Conservation (phyloP, 2,329 filamentous ascomycete species). For the Colletotrichum orchidophilum region DNA sequence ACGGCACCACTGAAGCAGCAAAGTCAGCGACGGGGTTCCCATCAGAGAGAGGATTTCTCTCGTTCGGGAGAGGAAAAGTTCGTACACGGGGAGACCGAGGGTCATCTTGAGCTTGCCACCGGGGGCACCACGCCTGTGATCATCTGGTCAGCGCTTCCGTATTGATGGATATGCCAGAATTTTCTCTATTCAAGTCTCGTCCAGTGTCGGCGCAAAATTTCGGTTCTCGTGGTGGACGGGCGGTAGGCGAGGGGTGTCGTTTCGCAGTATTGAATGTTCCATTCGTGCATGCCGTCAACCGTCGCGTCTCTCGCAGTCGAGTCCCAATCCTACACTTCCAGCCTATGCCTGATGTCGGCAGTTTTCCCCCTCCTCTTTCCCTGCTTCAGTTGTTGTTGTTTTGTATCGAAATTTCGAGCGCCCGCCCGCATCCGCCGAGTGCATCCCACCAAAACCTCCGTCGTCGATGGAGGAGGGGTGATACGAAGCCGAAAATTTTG, state of each 20-base stretch:
- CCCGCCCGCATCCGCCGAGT: constrained; percentile 23
- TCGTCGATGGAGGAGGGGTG: constrained; percentile 34
- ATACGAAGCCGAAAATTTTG: constrained; percentile 14
- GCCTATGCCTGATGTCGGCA: neutral
- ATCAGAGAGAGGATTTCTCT: neutral
- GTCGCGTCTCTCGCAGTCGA: neutral
- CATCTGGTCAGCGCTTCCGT: constrained; percentile 45
- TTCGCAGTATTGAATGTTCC: constrained; percentile 13
- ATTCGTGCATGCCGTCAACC: neutral
- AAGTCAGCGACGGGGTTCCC: constrained; percentile 14
- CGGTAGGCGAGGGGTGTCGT: neutral
- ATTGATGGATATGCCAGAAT: neutral
- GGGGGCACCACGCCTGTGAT: constrained; percentile 81
- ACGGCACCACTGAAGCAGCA: constrained; percentile 82
- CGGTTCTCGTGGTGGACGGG: constrained; percentile 13
- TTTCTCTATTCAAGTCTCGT: neutral
- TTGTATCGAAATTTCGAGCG: constrained; percentile 11
- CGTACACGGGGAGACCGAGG: constrained; percentile 99
- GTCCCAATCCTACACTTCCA: neutral
- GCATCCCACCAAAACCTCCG: constrained; percentile 23
- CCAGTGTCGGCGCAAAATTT: constrained; percentile 11
- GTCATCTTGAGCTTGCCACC: constrained; percentile 99
- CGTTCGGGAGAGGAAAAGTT: constrained; percentile 42
- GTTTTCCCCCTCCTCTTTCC: constrained; percentile 11
- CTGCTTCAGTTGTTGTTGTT: constrained; percentile 12